Evolutionary conservation across 202 grass and related monocot genomes (phyloP).

Genomic region (Musa balbisiana): DNA sequence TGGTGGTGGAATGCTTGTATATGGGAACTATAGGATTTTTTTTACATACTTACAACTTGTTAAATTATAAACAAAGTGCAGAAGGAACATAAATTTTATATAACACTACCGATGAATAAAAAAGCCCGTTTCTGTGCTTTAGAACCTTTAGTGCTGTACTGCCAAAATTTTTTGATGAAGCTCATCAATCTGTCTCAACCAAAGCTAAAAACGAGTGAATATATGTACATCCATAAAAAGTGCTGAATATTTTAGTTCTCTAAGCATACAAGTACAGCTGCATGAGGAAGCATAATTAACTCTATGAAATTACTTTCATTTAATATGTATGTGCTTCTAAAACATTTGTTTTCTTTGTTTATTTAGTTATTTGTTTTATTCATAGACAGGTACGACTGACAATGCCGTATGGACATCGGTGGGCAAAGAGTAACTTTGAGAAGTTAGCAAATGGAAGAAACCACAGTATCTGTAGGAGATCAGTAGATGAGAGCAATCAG

Average conservation of each 20-base stretch:
- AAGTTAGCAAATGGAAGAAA: constrained; percentile 34
- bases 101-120: background rate
- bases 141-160: background rate
- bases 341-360: background rate
- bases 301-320: background rate
- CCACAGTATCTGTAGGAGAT: constrained; percentile 25
- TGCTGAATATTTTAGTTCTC: background rate
- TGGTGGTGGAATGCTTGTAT: background rate
- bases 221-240: background rate
- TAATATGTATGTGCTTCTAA: background rate
- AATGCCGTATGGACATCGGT: constrained; percentile 48
- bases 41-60: no score
- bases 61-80: no score
- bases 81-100: no score
- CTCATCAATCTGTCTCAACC: background rate
- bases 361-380: constrained; percentile 11
- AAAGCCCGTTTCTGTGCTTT: background rate
- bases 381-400: constrained; percentile 27
- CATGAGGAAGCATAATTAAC: background rate
- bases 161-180: background rate
- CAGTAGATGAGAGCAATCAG: constrained; percentile 13
- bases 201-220: no score
- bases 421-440: constrained; percentile 26
- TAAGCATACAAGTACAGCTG: background rate
- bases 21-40: no score